Evolutionary conservation across 306 rosid species (phyloP).

Genomic region (Rosa chinensis): DNA sequence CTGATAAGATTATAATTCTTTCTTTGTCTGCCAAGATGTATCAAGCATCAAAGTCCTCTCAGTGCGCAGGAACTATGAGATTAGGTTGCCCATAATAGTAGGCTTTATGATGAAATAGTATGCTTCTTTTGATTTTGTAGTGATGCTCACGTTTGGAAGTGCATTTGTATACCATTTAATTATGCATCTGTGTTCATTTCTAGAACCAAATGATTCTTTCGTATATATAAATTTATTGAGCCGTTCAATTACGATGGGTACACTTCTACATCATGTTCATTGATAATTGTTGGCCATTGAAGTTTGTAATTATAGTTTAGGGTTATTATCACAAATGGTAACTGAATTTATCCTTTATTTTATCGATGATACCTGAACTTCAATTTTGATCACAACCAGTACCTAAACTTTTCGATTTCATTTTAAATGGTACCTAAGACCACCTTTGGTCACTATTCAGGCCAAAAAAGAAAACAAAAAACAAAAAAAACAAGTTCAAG

Average conservation of each 20-base stretch:
- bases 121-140: neutral
- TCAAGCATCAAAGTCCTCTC: neutral
- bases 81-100: slow-evolving; percentile 9
- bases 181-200: neutral
- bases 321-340: too few relatives aligned
- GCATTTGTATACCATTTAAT: slow-evolving; percentile 16
- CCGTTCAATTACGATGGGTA: neutral
- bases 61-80: neutral
- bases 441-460: too few relatives aligned
- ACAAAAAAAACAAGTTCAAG: too few relatives aligned
- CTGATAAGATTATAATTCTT: neutral
- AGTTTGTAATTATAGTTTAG: too few relatives aligned
- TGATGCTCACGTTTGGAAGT: neutral
- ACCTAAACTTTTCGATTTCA: too few relatives aligned
- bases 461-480: too few relatives aligned
- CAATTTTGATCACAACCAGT: too few relatives aligned
- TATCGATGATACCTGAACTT: too few relatives aligned
- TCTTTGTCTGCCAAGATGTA: neutral
- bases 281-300: neutral
- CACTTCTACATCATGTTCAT: neutral
- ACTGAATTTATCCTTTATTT: too few relatives aligned
- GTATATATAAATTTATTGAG: neutral
- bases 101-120: neutral
- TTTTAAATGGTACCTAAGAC: too few relatives aligned
- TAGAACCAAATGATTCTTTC: neutral